A percentile compares a stretch with the other conserved stretches of the same genome.
phyloP scores from a whole-genome alignment of 305 asterid species.

The Fraxinus floribunda region DNA sequence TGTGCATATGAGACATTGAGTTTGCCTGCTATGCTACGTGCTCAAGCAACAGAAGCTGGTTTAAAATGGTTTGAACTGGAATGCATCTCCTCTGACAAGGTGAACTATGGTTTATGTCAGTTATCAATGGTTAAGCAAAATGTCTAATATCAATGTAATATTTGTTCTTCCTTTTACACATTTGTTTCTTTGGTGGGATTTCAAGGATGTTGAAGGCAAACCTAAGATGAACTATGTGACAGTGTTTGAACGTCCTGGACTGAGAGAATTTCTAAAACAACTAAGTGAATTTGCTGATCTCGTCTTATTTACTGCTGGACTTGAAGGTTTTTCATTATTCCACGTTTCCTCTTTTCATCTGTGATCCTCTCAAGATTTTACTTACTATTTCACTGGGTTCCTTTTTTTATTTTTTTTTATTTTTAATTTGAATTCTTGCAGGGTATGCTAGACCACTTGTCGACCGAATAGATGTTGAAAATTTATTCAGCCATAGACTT shows the following conservation, averaged over 20 bases:
- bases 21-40: constrained; percentile 53
- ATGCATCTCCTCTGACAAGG: constrained; percentile 71
- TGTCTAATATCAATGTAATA: constrained; percentile 2
- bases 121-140: not conserved
- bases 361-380: no score
- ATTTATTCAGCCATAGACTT: constrained; percentile 62
- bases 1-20: constrained; percentile 76
- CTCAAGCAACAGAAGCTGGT: constrained; percentile 75
- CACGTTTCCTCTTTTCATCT: no score
- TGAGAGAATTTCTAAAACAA: constrained; percentile 63
- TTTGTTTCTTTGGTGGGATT: constrained; percentile 15
- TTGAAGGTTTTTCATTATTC: constrained; percentile 55
- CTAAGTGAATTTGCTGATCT: constrained; percentile 90
- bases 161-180: constrained; percentile 24
- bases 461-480: constrained; percentile 73
- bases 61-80: constrained; percentile 74
- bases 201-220: constrained; percentile 77
- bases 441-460: constrained; percentile 93
- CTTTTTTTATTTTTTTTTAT: not conserved
- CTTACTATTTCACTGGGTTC: no score
- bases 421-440: constrained; percentile 7
- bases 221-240: constrained; percentile 87
- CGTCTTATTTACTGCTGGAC: constrained; percentile 89
- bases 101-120: constrained; percentile 22
- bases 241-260: constrained; percentile 89